These are phyloP conservation scores for Clausena lansium DNA, from an alignment of 345 rosid genomes.

Conservation along the genomic window DNA sequence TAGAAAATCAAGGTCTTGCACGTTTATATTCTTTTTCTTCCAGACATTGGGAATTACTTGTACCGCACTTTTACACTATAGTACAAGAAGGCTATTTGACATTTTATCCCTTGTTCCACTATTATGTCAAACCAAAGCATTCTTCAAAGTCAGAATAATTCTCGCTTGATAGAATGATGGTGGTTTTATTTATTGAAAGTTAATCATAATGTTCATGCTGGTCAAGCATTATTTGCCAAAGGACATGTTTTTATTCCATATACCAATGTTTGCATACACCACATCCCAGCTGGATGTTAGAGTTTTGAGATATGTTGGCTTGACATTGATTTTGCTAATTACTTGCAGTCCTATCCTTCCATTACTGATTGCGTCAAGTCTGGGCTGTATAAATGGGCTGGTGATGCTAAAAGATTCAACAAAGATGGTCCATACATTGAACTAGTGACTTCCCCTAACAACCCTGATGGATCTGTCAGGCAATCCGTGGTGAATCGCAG, in stretches of 20 bases:
- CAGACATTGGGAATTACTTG: not conserved
- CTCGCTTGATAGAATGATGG: not conserved
- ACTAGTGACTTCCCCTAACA: slow-evolving; percentile 88
- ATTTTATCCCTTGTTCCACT: not conserved
- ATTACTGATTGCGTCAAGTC: slow-evolving; percentile 83
- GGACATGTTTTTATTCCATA: too few relatives aligned
- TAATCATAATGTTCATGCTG: not conserved
- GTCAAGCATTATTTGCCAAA: not conserved
- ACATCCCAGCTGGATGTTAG: not conserved
- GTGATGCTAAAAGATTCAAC: slow-evolving; percentile 64
- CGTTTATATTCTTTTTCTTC: not conserved
- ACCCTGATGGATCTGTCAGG: slow-evolving; percentile 83
- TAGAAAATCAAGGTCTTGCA: not conserved
- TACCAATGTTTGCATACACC: not conserved
- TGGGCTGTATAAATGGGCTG: slow-evolving; percentile 74
- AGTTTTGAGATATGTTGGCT: not conserved
- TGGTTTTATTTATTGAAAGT: not conserved
- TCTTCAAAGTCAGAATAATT: not conserved
- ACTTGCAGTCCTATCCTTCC: slow-evolving; percentile 67
- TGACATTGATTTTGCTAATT: slow-evolving; percentile 18
- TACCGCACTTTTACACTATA: not conserved
- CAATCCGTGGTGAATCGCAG: slow-evolving; percentile 61
- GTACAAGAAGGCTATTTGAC: not conserved
- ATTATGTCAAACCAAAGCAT: not conserved
- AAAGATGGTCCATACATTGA: slow-evolving; percentile 76